Conservation (phyloP, 768 basidiomycete species). For the Suillus paluster region DNA sequence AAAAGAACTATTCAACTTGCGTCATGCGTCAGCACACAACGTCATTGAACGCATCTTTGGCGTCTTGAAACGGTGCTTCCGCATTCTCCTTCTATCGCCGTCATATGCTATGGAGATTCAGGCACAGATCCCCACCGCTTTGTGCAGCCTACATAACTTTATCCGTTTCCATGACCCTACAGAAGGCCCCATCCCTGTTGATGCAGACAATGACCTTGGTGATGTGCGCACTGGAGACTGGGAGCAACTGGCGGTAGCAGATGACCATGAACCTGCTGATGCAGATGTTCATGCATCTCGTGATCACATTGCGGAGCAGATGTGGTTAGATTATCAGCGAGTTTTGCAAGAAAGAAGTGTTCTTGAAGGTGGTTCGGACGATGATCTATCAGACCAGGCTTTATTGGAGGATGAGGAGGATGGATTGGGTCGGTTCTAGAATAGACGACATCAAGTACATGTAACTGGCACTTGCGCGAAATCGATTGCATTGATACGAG, state of each 20-base stretch:
- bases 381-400: too few relatives aligned
- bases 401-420: too few relatives aligned
- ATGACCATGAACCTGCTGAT: neutral
- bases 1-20: constrained; percentile 48
- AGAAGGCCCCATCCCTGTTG: neutral
- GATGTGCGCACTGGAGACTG: neutral
- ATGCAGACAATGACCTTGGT: neutral
- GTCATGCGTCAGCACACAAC: constrained; percentile 44
- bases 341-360: too few relatives aligned
- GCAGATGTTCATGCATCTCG: neutral
- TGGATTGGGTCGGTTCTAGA: too few relatives aligned
- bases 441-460: too few relatives aligned
- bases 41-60: constrained; percentile 34
- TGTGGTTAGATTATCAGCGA: constrained; percentile 20
- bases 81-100: constrained; percentile 18
- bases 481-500: too few relatives aligned
- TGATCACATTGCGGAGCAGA: constrained; percentile 17
- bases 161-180: constrained; percentile 16
- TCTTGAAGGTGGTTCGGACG: too few relatives aligned
- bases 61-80: constrained; percentile 36
- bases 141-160: constrained; percentile 31
- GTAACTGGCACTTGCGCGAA: too few relatives aligned
- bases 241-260: neutral
- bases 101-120: constrained; percentile 24
- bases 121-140: constrained; percentile 22